Base-by-base conservation (phyloP, 208 protist genomes). In the Leishmania braziliensis region DNA sequence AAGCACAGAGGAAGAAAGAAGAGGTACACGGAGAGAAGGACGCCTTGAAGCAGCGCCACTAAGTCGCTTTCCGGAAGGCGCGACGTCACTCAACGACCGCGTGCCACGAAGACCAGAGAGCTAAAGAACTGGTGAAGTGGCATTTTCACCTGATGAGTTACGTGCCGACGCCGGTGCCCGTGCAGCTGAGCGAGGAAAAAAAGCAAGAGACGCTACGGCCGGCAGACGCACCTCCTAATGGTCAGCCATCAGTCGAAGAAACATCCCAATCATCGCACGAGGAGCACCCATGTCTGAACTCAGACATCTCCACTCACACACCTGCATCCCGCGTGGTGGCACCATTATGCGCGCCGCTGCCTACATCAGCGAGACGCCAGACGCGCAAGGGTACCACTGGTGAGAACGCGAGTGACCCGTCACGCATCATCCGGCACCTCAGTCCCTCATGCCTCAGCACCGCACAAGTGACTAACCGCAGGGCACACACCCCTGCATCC, bases 1-100 rank as follows among this genome's bases (percentile, higher is more conserved):
- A 75, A 70, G 80, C 43, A 80, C 18, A 82, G 79, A 56, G 53
- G 46, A 33, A 84, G 54, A 79, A 63, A 62, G 39, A 62, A 16
- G 33, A 76, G 2, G 16, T 33, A 62, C 62, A 74, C 20, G 46
- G 26, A 26, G 56, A 74, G 23, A 26, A 54, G 14, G 36, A 39
- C 36, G 43, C 33, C 48, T 60, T 43, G 73, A 48, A 73, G n/a
- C 3, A 50, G 75, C 33, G 72, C n/a, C 51, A 23, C 33, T 14
- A 77, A 9, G 18, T 58, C 12, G 58, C 66, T 43, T 63, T 26
- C 18, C 33, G 46, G 29, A 36, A 26, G 20, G 43, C 70, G 18
- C 53, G 12, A 62, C 18, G 8, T 16, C 72, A n/a, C 6, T 48
- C 48, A 63, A 20, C 16, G 9, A 36, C 9, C 39, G 23, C 39